Base-by-base conservation (phyloP, 352 stramenopile genomes). In the Pythium insidiosum region DNA sequence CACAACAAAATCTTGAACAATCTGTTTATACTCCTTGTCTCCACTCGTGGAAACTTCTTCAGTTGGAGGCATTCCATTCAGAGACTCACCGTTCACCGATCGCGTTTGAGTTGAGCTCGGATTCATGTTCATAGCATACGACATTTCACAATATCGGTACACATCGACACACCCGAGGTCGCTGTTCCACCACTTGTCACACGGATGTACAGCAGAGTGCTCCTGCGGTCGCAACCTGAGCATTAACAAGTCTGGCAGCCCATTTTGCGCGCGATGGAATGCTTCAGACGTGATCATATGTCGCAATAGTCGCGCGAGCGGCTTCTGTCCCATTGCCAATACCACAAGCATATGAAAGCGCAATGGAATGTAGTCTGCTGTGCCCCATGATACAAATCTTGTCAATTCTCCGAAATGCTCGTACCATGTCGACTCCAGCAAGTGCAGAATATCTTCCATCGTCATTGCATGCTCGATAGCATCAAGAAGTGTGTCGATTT, bases 271-370 rank as follows among this genome's bases (percentile, higher is more conserved):
- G 12, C 66, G 64, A 35, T 88, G 76, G 21, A 71, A 86, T 33
- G 84, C 71, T 23, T 70, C 64, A 5, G 76, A 88, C 3, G 64
- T 83, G 7, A 68, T 43, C 76, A 88, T 88, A 36, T 85, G 81
- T 23, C 56, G 56, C 47, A 88, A 43, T 1, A 88, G 44, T 0
- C 46, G 68, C 11, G 58, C 56, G 6, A 88, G 55, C 6, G 61
- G 31, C 1, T 47, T n/a, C n/a, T 58, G 52, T 0, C 67, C 73
- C 30, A 86, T 69, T 23, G 66, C 68, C n/a, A 63, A 40, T 22
- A 74, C 58, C 6, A 71, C 52, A 2, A 90, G 53, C 37, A 82
- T 50, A 49, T 82, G 63, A 33, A 73, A 83, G 15, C 51, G 53
- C 12, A 90, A 53, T 1, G 58, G 66, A 4, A 65, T 31, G 26